phyloP scores from a whole-genome alignment of 179 eudicot genomes.

The Drosera spatulata region DNA sequence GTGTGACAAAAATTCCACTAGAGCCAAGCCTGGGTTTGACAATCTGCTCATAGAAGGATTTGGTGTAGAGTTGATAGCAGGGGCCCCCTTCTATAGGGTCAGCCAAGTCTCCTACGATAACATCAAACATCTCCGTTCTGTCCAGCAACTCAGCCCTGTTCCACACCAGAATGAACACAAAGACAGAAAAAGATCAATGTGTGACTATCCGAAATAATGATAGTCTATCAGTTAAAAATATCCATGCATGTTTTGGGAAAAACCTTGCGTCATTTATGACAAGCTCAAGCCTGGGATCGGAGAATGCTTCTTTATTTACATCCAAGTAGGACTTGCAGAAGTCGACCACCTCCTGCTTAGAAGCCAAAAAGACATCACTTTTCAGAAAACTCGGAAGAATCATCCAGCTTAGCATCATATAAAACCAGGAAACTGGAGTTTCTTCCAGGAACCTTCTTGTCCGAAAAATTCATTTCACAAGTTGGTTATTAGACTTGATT shows the following conservation, averaged over 20 bases:
- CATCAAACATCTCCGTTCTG: conserved; percentile 49
- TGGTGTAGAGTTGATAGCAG: conserved; percentile 76
- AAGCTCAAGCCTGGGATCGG: conserved; percentile 75
- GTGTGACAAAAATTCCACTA: conserved; percentile 81
- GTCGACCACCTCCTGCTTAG: conserved; percentile 68
- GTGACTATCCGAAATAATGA: neutral
- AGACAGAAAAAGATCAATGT: neutral
- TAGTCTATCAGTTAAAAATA: too few species aligned
- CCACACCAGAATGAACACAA: neutral
- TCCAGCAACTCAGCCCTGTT: conserved; percentile 48
- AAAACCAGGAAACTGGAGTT: neutral
- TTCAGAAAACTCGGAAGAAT: neutral
- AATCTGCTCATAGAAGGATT: conserved; percentile 67
- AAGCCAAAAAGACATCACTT: neutral
- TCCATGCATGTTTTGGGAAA: too few species aligned
- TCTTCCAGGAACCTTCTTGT: neutral
- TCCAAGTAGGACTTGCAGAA: conserved; percentile 78
- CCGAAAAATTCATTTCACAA: neutral
- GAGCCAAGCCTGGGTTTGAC: conserved; percentile 65
- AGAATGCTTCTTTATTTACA: conserved; percentile 62
- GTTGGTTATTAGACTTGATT: neutral
- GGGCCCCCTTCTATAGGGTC: conserved; percentile 91
- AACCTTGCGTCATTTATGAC: conserved; percentile 84
- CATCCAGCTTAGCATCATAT: neutral
- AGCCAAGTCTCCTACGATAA: conserved; percentile 82